Conservation (phyloP, 352 stramenopile genomes). For the Pythium dissimile region DNA sequence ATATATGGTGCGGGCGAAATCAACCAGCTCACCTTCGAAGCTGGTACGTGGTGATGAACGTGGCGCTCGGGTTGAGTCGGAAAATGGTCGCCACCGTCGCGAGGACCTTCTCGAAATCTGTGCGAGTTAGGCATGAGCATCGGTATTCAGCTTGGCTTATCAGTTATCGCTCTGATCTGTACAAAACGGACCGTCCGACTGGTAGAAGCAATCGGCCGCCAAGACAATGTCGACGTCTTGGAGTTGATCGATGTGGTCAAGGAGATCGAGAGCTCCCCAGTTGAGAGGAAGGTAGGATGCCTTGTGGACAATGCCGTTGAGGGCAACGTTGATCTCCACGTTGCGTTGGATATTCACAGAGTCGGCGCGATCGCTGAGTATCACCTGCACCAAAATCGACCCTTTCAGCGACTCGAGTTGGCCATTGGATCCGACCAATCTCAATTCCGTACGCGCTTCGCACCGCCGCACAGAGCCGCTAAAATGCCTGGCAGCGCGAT, state of each 20-base stretch:
- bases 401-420: no score
- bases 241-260: constrained; percentile 28
- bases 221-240: constrained; percentile 42
- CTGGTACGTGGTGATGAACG: constrained; percentile 63
- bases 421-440: neutral
- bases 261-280: constrained; percentile 41
- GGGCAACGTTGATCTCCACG: constrained; percentile 42
- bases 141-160: neutral
- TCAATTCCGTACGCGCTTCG: constrained; percentile 18
- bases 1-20: neutral
- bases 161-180: neutral
- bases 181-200: constrained; percentile 41
- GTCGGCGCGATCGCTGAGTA: constrained; percentile 52
- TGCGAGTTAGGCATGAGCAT: neutral
- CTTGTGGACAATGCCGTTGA: constrained; percentile 35
- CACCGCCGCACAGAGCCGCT: constrained; percentile 32
- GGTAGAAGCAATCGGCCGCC: constrained; percentile 71
- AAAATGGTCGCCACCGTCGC: constrained; percentile 65
- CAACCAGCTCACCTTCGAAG: constrained; percentile 35
- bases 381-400: constrained; percentile 21
- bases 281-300: constrained; percentile 40
- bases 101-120: constrained; percentile 72
- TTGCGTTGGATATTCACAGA: constrained; percentile 46
- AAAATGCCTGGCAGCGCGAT: constrained; percentile 66
- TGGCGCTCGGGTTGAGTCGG: constrained; percentile 36